Base-by-base conservation (phyloP, 2,329 filamentous ascomycete species). In the Cladosporium sp. region DNA sequence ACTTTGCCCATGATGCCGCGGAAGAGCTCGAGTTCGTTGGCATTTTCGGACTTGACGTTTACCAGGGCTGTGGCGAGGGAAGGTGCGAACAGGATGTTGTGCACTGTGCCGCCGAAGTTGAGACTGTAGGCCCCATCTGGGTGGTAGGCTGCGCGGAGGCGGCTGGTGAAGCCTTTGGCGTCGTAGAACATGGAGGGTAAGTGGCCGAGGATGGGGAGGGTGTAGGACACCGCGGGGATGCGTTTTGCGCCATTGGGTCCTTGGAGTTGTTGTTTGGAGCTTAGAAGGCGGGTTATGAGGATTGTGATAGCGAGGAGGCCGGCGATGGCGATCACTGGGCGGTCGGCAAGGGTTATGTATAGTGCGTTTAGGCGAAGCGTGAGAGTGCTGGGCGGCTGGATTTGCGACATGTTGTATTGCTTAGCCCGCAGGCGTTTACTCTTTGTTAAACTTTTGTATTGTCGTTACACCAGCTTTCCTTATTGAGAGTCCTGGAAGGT, bases 161-260 rank as follows among this genome's bases (percentile, higher is more conserved):
- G 71, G 37, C 70, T 69, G 59, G 82, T 66, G 62, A 80, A 78
- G 10, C 65, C 64, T 39, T 78, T 70, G 49, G 76, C 75, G 39
- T 77, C 67, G 64, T 77, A 73, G 19, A 76, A 68, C 62, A 77
- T 72, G 62, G 83, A 79, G 19, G 79, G 63, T 6, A 78, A 74
- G 72, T 87, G 81, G 37, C 82, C 81, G 8, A 86, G 35, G 52
- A 80, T 74, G 1, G 84, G 83, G 7, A 86, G 68, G 80, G 82
- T 87, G 69, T 86, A 86, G 25, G 82, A 81, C 20, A 80, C 62
- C 57, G 75, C 69, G 67, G 78, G 78, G 59, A 81, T 75, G 55
- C 70, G 60, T 63, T 62, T 60, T 19, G 62, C 56, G 50, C 65
- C 68, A 63, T 69, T 35, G 25, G 37, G 32, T 10, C 44, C 56